Conservation (phyloP, 2,329 filamentous ascomycete genomes). For the Diaporthe destruens region DNA sequence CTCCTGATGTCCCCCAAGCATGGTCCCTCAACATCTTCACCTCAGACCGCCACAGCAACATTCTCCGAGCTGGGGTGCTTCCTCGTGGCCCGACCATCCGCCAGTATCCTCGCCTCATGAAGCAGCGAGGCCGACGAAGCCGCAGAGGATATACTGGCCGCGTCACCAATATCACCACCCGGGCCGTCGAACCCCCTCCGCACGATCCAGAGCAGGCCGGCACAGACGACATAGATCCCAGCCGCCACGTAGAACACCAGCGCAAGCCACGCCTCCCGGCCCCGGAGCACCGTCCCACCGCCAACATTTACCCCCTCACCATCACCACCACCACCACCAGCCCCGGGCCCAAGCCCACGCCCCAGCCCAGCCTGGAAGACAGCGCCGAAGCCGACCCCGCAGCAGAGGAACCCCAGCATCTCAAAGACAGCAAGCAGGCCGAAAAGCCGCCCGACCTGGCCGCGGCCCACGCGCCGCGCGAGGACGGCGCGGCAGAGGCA, state of each 20-base stretch:
- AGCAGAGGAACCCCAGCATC: conserved; percentile 27
- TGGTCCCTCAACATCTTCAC: no score
- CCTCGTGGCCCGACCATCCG: conserved; percentile 25
- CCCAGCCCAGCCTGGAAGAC: conserved; percentile 25
- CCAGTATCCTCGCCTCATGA: conserved; percentile 31
- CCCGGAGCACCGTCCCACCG: neutral
- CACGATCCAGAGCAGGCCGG: conserved; percentile 20
- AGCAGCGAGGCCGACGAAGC: neutral
- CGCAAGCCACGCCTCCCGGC: neutral
- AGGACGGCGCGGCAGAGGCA: conserved; percentile 35
- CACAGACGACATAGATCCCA: conserved; percentile 20
- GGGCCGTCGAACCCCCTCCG: neutral
- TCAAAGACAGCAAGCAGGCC: conserved; percentile 33
- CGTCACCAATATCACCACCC: neutral
- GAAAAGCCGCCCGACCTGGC: conserved; percentile 26
- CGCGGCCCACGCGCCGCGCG: neutral
- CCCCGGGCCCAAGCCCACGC: neutral
- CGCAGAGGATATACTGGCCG: conserved; percentile 8
- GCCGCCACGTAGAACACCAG: conserved; percentile 35
- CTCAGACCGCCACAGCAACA: conserved; percentile 13
- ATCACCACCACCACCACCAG: neutral
- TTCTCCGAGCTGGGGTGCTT: conserved; percentile 30
- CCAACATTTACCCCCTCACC: no score
- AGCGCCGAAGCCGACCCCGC: conserved; percentile 22
- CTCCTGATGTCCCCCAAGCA: no score